phyloP scores from a whole-genome alignment of 2,329 filamentous ascomycete species.

The Neopestalotiopsis sp. region DNA sequence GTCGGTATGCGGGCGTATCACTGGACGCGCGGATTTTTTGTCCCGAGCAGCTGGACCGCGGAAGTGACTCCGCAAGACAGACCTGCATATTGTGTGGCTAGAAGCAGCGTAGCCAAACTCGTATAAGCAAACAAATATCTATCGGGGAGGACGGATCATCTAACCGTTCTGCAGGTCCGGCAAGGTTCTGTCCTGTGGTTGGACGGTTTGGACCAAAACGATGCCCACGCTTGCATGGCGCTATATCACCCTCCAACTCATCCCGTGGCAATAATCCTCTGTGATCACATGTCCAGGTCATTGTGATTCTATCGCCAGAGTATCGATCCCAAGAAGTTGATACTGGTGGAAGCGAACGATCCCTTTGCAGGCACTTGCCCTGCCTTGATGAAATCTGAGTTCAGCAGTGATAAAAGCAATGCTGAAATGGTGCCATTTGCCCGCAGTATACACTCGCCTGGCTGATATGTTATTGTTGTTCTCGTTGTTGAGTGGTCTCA shows the following conservation, averaged over 20 bases:
- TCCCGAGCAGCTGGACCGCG: slow-evolving; percentile 1
- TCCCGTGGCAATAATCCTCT: not conserved
- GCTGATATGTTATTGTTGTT: too few species aligned
- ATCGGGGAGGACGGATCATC: not conserved
- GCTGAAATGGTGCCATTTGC: too few species aligned
- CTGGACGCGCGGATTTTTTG: not conserved
- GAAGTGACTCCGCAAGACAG: not conserved
- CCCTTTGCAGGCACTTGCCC: too few species aligned
- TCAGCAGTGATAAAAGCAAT: too few species aligned
- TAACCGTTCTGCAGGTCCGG: not conserved
- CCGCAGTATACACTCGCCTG: too few species aligned
- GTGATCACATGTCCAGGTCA: not conserved
- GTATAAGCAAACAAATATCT: not conserved
- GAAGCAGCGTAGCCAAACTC: not conserved
- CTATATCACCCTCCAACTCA: not conserved
- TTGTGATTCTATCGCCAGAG: too few species aligned
- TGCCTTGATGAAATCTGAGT: too few species aligned
- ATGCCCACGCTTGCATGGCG: not conserved
- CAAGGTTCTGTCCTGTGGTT: not conserved
- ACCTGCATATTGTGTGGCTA: not conserved
- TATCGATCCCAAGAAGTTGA: too few species aligned
- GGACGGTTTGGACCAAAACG: not conserved
- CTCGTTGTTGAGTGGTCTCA: too few species aligned
- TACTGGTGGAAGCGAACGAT: too few species aligned
- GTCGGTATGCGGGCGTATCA: not conserved